Conservation (phyloP, 2,329 filamentous ascomycete species). For the Dothiorella sarmentorum region DNA sequence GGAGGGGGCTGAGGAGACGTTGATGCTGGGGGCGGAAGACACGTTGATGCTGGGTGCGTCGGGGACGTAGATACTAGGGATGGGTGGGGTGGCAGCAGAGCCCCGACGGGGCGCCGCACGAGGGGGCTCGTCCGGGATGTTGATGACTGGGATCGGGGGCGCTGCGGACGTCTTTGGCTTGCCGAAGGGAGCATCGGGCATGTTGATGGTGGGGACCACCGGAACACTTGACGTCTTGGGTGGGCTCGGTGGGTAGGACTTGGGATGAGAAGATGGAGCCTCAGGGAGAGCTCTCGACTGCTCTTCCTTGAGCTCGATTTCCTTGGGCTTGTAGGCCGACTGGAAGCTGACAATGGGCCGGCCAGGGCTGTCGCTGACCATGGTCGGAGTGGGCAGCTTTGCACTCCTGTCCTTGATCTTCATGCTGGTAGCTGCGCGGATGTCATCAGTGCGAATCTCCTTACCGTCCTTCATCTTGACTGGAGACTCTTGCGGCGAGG, state of each 20-base stretch:
- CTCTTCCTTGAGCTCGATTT: constrained; percentile 65
- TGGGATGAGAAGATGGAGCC: constrained; percentile 19
- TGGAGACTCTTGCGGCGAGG: constrained; percentile 30
- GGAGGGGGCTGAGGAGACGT: constrained; percentile 19
- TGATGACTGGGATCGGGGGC: constrained; percentile 33
- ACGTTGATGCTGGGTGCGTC: constrained; percentile 42
- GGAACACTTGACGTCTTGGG: constrained; percentile 41
- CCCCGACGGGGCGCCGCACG: constrained; percentile 39
- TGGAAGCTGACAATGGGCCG: constrained; percentile 98
- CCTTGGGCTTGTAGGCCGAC: constrained; percentile 72
- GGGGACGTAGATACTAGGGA: constrained; percentile 48
- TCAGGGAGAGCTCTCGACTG: constrained; percentile 30
- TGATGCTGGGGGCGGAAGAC: constrained; percentile 39
- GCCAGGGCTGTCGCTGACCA: constrained; percentile 85
- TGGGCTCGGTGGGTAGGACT: constrained; percentile 25
- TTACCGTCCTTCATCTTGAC: constrained; percentile 69
- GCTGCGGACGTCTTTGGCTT: constrained; percentile 42
- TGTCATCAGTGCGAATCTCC: constrained; percentile 82
- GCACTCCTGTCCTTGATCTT: constrained; percentile 79
- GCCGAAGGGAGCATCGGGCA: constrained; percentile 37
- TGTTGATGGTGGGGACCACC: constrained; percentile 50
- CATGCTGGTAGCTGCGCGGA: constrained; percentile 87
- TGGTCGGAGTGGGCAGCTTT: constrained; percentile 81
- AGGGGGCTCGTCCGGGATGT: constrained; percentile 18
- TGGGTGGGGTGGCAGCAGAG: constrained; percentile 36